Percentiles rank a stretch among this genome's conserved stretches.
phyloP scores from a whole-genome alignment of 2,329 filamentous ascomycete species.

The Colletotrichum cuscutae region DNA sequence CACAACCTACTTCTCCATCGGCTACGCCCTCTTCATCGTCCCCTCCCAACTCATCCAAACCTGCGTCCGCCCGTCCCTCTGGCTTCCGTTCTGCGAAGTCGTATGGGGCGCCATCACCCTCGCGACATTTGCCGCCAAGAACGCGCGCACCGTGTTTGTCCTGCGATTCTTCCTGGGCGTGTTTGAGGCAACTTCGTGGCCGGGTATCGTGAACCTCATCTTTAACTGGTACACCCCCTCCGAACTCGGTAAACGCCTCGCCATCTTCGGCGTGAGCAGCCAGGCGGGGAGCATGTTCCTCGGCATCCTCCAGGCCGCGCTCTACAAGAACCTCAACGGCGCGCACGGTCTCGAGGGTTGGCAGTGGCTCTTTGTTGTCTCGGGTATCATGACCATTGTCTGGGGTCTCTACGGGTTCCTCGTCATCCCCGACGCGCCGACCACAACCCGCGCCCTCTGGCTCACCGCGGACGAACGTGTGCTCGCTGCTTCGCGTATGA shows the following conservation, averaged over 20 bases:
- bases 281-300: conserved; percentile 64
- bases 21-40: conserved; percentile 40
- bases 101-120: conserved; percentile 22
- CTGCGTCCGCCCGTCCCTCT: conserved; percentile 53
- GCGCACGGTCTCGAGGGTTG: conserved; percentile 60
- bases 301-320: conserved; percentile 66
- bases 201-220: conserved; percentile 54
- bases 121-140: neutral
- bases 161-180: conserved; percentile 55
- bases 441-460: conserved; percentile 42
- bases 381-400: conserved; percentile 65
- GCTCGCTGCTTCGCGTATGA: conserved; percentile 38
- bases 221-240: conserved; percentile 54
- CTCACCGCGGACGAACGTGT: conserved; percentile 47
- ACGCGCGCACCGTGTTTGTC: conserved; percentile 47
- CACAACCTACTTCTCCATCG: conserved; percentile 37
- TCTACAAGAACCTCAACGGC: conserved; percentile 62
- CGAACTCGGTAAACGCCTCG: conserved; percentile 62
- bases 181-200: conserved; percentile 50
- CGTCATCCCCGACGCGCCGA: conserved; percentile 42
- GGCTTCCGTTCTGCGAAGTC: conserved; percentile 52
- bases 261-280: conserved; percentile 59
- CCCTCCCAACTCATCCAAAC: conserved; percentile 47
- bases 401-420: conserved; percentile 65
- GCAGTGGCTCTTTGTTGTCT: conserved; percentile 68